Evolutionary conservation across 306 rosid genomes (phyloP), one percentile per base, ranked within the genome.

Genomic region (Trichosanthes cucumerina): DNA sequence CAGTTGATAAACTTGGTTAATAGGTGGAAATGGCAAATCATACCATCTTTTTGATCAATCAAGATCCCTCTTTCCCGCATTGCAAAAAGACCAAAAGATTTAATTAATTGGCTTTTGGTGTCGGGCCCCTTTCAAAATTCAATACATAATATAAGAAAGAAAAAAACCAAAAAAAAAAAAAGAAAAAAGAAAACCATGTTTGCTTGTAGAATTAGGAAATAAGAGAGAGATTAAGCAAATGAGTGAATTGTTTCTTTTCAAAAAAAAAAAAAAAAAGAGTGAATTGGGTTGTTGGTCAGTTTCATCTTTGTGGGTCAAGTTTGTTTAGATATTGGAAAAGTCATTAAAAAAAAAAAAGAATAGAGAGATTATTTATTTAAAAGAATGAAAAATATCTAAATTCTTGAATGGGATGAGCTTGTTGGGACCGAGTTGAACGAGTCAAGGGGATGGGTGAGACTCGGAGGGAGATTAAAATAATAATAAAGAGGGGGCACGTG

Each of bases 1-100:
- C 21, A 13, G 80, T 84, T 63, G 97, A 91, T 85, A 86, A 92
- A 80, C 86, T 92, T 80, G 78, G 78, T 74, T 73, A 31, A 49
- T 47, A 1, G 59, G 59, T 26, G 59, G 59, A 8, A 72, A 26
- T 72, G 77, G 59, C 16, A 72, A 47, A 72, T 47, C 77, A 72
- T 47, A 47, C 34, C 39, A 75, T 75, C 79, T 11, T 75, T 53
- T 75, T 85, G 69, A 83, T 15, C 72, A 78, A 73, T 47, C 79
- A 77, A 74, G 70, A 79, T 85, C 76, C 84, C 62, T 11, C 31
- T 76, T 70, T 54, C 39, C 54, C 70, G 74, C 23, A 49, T 74
- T 19, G 44, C 39, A 28, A 26, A 74, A 24, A 78, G 78, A 79
- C n/a, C 84, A 83, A 81, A 53, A 82, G 82, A 81, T 72, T 47